A percentile compares a stretch with the other conserved stretches of the same genome.
These are phyloP conservation scores for Crinitomyces ghanaensis DNA, from an alignment of 805 yeast genomes.

Conservation along the genomic window DNA sequence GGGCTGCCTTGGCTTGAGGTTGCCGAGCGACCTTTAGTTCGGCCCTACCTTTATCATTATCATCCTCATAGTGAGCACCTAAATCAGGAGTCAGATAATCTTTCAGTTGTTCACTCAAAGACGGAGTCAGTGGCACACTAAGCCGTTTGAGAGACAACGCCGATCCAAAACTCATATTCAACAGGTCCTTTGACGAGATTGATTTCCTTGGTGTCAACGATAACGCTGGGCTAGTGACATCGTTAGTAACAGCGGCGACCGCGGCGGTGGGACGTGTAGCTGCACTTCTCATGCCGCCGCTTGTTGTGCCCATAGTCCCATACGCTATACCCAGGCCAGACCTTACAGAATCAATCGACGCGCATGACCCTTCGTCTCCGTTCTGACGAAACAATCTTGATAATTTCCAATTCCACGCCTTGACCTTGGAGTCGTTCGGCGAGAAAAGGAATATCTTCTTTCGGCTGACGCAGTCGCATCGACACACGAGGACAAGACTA, in stretches of 20 bases:
- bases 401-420: conserved; percentile 10
- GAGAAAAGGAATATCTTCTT: conserved; percentile 1
- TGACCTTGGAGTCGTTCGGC: conserved; percentile 3
- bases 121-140: conserved; percentile 8
- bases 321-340: conserved; percentile 4
- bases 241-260: no score
- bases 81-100: conserved; percentile 8
- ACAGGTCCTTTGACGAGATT: conserved; percentile 1
- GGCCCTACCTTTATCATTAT: neutral
- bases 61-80: conserved; percentile 1
- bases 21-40: neutral
- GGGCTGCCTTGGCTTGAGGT: no score
- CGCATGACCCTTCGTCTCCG: no score
- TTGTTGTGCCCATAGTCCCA: no score
- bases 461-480: conserved; percentile 1
- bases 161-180: conserved; percentile 1
- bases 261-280: no score
- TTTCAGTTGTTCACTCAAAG: conserved; percentile 10
- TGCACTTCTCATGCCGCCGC: no score
- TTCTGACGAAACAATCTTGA: conserved; percentile 2
- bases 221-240: conserved; percentile 1
- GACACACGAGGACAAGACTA: conserved; percentile 4
- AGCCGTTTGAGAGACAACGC: conserved; percentile 6
- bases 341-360: no score
- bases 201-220: neutral